Percentiles rank a stretch among this genome's conserved stretches.
These are phyloP conservation scores for Beauveria medogensis DNA, from an alignment of 2,329 filamentous ascomycete species.

Conservation along the genomic window DNA sequence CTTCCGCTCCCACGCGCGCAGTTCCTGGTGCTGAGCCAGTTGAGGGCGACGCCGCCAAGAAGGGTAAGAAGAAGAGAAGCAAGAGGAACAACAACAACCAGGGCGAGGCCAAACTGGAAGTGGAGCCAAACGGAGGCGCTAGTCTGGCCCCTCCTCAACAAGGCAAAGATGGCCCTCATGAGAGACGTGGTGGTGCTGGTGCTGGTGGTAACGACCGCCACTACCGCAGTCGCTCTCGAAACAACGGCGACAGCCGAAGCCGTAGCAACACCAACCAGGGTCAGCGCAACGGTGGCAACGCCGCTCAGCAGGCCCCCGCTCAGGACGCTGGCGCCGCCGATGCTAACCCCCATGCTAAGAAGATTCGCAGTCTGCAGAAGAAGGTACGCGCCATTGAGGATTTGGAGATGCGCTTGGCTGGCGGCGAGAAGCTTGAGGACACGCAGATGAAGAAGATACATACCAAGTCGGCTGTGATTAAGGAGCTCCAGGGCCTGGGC, in stretches of 20 bases:
- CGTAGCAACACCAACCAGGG: constrained; percentile 44
- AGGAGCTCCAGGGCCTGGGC: constrained; percentile 63
- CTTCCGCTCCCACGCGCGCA: constrained; percentile 60
- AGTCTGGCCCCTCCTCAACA: constrained; percentile 40
- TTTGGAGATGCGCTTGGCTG: constrained; percentile 89
- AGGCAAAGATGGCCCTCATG: constrained; percentile 49
- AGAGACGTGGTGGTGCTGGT: constrained; percentile 45
- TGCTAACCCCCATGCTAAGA: constrained; percentile 79
- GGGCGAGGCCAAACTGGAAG: constrained; percentile 54
- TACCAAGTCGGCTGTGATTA: constrained; percentile 75
- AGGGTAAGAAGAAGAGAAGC: constrained; percentile 97
- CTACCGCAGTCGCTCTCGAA: constrained; percentile 50
- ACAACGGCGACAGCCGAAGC: constrained; percentile 37
- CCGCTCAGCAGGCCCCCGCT: constrained; percentile 19
- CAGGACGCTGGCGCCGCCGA: constrained; percentile 37
- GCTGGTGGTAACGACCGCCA: constrained; percentile 29
- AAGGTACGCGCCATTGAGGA: constrained; percentile 98
- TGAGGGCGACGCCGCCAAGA: constrained; percentile 67
- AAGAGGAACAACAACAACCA: constrained; percentile 52
- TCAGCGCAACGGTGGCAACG: constrained; percentile 19
- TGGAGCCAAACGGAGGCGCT: constrained; percentile 37
- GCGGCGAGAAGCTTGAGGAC: constrained; percentile 93
- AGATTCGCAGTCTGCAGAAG: constrained; percentile 86
- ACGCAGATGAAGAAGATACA: constrained; percentile 98
- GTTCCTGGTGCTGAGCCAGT: constrained; percentile 55